Percentiles rank a stretch among this genome's conserved stretches.
phyloP scores from a whole-genome alignment of 169 alveolate species.

The Plasmodium vinckei region DNA sequence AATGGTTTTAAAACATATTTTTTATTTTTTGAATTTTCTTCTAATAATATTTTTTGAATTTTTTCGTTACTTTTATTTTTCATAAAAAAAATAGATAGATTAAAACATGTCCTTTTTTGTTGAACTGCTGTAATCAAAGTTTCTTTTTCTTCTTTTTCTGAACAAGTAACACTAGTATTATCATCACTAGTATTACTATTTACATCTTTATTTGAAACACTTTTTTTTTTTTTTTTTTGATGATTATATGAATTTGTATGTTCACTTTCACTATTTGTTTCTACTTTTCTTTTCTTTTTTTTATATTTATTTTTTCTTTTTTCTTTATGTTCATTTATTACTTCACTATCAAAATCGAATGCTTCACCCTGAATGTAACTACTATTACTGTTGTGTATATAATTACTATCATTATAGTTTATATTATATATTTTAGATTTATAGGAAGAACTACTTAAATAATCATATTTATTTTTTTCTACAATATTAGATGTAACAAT shows the following conservation, averaged over 20 bases:
- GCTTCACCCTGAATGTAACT: neutral
- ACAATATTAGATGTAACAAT: too few species aligned
- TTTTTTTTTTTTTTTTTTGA: conserved; percentile 4
- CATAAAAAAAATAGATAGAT: conserved; percentile 28
- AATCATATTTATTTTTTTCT: conserved; percentile 1
- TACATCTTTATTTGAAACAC: neutral
- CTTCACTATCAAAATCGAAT: conserved; percentile 4
- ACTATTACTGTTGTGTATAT: neutral
- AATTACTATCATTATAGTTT: neutral
- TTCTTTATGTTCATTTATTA: neutral
- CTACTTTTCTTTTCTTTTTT: too few species aligned
- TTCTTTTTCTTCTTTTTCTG: neutral
- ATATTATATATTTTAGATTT: neutral
- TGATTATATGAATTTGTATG: too few species aligned
- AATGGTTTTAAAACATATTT: conserved; percentile 42
- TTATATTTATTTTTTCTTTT: neutral
- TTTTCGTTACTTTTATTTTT: conserved; percentile 22
- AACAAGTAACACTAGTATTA: neutral
- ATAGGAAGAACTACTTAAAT: neutral
- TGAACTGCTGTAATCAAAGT: conserved; percentile 13
- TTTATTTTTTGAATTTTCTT: conserved; percentile 1
- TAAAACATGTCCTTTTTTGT: conserved; percentile 23
- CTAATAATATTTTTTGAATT: conserved; percentile 12
- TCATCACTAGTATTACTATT: neutral
- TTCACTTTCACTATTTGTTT: too few species aligned